Conservation (phyloP, 2,329 filamentous ascomycete genomes). For the Laburnicola sp. region DNA sequence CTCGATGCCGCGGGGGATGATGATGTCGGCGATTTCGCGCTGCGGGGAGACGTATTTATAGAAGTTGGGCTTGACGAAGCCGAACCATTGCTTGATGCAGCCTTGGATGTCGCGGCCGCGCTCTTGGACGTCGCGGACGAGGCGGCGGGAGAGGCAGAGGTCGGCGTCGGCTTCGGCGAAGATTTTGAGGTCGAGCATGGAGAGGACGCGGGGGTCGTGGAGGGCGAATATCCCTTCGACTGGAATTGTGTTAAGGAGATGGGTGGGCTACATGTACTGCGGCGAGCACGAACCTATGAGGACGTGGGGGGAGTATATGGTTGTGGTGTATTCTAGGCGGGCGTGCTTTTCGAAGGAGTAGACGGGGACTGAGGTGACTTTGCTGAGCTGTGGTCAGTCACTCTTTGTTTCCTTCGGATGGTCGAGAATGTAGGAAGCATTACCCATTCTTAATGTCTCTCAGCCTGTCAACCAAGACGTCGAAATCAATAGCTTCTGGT, state of each 20-base stretch:
- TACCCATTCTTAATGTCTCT: constrained; percentile 90
- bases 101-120: constrained; percentile 90
- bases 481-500: constrained; percentile 92
- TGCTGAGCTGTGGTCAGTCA: constrained; percentile 54
- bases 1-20: constrained; percentile 91
- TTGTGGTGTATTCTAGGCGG: constrained; percentile 75
- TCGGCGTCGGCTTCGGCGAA: constrained; percentile 97
- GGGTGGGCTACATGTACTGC: too few relatives aligned
- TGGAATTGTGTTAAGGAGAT: too few relatives aligned
- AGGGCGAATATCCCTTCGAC: constrained; percentile 95
- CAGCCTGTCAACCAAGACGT: constrained; percentile 77
- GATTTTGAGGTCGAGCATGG: constrained; percentile 91
- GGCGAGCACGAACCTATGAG: too few relatives aligned
- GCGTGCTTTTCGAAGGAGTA: constrained; percentile 96
- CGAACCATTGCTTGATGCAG: constrained; percentile 97
- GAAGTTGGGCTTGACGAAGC: constrained; percentile 95
- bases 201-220: constrained; percentile 81
- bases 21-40: constrained; percentile 87
- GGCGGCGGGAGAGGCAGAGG: constrained; percentile 65
- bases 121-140: constrained; percentile 84
- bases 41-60: constrained; percentile 93
- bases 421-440: constrained; percentile 22
- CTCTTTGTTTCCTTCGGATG: constrained; percentile 51
- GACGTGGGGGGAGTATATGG: constrained; percentile 95
- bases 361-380: constrained; percentile 85